phyloP scores from a whole-genome alignment of 345 rosid genomes.

The Hibiscus trionum region DNA sequence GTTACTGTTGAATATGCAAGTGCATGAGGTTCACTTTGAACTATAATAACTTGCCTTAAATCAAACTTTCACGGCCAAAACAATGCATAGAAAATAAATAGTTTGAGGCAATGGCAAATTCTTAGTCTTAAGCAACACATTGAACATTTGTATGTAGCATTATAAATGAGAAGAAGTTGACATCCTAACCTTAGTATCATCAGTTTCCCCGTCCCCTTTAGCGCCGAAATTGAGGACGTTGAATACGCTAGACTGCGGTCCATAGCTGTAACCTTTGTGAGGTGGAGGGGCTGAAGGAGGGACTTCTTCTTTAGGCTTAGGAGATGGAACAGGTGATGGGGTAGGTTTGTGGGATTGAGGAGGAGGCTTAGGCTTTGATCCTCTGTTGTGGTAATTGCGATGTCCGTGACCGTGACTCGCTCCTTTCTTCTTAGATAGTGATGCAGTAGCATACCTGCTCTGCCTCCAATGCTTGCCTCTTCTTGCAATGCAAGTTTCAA shows the following conservation, averaged over 20 bases:
- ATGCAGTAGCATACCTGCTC: slow-evolving; percentile 27
- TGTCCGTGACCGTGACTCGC: slow-evolving; percentile 25
- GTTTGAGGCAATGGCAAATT: background rate
- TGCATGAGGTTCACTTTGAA: background rate
- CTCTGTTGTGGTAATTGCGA: slow-evolving; percentile 33
- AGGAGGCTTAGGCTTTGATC: slow-evolving; percentile 35
- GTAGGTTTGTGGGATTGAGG: slow-evolving; percentile 20
- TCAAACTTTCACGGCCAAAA: no score
- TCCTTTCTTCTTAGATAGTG: slow-evolving; percentile 51
- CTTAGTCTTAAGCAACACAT: background rate
- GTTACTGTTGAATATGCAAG: background rate
- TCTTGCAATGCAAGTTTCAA: slow-evolving; percentile 70
- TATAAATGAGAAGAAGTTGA: slow-evolving; percentile 6
- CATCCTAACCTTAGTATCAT: slow-evolving; percentile 69
- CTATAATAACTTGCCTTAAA: background rate
- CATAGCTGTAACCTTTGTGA: slow-evolving; percentile 9
- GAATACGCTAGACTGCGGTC: slow-evolving; percentile 26
- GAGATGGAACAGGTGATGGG: slow-evolving; percentile 1
- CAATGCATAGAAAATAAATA: background rate
- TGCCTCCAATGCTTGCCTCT: slow-evolving; percentile 81
- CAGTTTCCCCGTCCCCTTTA: slow-evolving; percentile 69
- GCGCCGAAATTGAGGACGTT: slow-evolving; percentile 80
- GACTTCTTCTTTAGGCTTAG: slow-evolving; percentile 11
- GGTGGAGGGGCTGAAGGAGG: slow-evolving; percentile 36
- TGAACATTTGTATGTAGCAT: background rate